Conservation (phyloP, 2,329 filamentous ascomycete species). For the Teratosphaeria zuluensis region DNA sequence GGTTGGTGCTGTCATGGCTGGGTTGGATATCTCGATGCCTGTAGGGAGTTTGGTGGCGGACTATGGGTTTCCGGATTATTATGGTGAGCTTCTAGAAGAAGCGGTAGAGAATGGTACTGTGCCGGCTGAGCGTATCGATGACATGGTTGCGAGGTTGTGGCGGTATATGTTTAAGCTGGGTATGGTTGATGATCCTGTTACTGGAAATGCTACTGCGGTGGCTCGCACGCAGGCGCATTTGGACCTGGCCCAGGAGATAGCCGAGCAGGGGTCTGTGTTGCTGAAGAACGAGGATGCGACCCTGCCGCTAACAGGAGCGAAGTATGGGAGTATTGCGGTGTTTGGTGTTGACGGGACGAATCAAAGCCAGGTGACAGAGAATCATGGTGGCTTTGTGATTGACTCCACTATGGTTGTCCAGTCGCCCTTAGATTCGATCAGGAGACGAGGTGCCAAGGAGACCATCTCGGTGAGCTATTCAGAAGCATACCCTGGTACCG, state of each 20-base stretch:
- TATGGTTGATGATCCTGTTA: neutral
- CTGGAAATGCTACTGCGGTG: neutral
- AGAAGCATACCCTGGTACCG: neutral
- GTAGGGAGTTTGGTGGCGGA: slow-evolving; percentile 30
- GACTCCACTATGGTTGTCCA: neutral
- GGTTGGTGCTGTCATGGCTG: slow-evolving; percentile 57
- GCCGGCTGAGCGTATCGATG: neutral
- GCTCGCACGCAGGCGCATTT: neutral
- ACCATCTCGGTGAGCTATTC: neutral
- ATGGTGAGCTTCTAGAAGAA: neutral
- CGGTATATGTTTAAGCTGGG: neutral
- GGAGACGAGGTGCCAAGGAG: neutral
- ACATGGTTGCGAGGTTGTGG: neutral
- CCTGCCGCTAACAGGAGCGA: neutral
- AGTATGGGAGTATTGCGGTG: neutral
- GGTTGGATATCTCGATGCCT: slow-evolving; percentile 78
- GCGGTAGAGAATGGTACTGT: neutral
- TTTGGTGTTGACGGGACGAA: neutral
- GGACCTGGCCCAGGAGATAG: neutral
- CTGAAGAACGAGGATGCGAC: neutral
- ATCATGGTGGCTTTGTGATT: neutral
- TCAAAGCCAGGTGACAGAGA: neutral
- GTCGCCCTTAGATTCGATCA: neutral
- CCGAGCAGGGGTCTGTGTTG: neutral
- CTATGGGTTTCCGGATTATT: neutral